Evolutionary conservation across 768 basidiomycete species (phyloP).

Genomic region (Phlebiopsis gigantea): DNA sequence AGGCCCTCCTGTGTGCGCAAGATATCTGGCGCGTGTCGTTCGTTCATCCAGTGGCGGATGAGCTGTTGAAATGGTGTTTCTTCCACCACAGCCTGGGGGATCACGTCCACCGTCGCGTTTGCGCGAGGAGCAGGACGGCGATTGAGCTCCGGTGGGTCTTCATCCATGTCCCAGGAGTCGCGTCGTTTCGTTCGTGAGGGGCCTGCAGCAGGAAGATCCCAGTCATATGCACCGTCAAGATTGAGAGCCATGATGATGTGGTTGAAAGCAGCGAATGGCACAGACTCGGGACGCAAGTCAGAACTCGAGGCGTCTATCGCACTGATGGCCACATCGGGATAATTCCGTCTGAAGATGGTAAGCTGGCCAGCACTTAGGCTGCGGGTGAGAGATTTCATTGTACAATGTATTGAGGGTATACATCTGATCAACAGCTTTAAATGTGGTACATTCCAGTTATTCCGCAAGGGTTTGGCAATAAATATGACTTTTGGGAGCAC

Average conservation of each 20-base stretch:
- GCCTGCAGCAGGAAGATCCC: conserved; percentile 13
- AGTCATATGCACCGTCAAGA: not conserved
- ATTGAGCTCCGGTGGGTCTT: conserved; percentile 28
- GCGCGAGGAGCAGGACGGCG: conserved; percentile 30
- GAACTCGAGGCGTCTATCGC: too few species aligned
- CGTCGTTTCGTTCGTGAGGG: conserved; percentile 28
- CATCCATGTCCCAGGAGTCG: conserved; percentile 14
- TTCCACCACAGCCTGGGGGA: conserved; percentile 27
- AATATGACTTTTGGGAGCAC: too few species aligned
- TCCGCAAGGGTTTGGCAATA: too few species aligned
- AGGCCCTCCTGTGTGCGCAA: conserved; percentile 68
- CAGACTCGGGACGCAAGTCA: too few species aligned
- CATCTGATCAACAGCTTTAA: too few species aligned
- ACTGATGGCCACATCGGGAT: too few species aligned
- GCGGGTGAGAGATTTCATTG: too few species aligned
- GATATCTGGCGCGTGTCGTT: conserved; percentile 76
- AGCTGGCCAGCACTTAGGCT: too few species aligned
- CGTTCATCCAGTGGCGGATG: conserved; percentile 83
- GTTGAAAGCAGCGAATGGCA: too few species aligned
- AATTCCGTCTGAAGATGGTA: too few species aligned
- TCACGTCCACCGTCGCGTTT: conserved; percentile 16
- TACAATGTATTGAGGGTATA: too few species aligned
- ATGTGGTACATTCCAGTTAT: too few species aligned
- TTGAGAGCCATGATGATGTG: not conserved
- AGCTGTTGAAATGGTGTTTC: conserved; percentile 66